A percentile compares a stretch with the other conserved stretches of the same genome.
phyloP scores from a whole-genome alignment of 2,329 filamentous ascomycete species.

The Aaosphaeria arxii region DNA sequence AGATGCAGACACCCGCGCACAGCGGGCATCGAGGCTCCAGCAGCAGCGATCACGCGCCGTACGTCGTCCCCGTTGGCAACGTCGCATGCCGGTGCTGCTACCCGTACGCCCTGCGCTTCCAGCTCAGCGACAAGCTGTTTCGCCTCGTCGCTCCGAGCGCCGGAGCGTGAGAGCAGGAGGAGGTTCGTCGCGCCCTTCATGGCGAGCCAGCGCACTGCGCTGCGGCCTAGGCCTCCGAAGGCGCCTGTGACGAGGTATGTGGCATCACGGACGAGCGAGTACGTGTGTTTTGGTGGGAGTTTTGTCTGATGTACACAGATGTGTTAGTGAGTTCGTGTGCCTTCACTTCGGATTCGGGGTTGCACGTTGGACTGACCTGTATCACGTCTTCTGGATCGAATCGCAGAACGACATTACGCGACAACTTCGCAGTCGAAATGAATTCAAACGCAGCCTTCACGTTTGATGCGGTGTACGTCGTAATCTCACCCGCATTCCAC shows the following conservation, averaged over 20 bases:
- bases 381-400: neutral
- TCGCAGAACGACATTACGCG: slow-evolving; percentile 2
- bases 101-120: neutral
- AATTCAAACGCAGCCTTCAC: too few relatives aligned
- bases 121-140: neutral
- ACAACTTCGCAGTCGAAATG: too few relatives aligned
- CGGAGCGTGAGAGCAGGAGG: slow-evolving; percentile 1
- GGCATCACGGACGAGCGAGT: neutral
- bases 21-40: slow-evolving; percentile 9
- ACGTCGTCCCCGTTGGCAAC: neutral
- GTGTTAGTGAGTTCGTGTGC: too few relatives aligned
- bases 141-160: neutral
- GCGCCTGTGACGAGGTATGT: slow-evolving; percentile 2
- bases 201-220: slow-evolving; percentile 1
- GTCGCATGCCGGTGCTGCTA: neutral
- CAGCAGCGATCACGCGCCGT: neutral
- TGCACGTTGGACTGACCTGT: neutral
- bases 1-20: slow-evolving; percentile 20
- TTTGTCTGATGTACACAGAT: too few relatives aligned
- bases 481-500: too few relatives aligned
- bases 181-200: slow-evolving; percentile 1
- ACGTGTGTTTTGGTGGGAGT: too few relatives aligned
- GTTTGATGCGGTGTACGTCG: too few relatives aligned
- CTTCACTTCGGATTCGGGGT: slow-evolving; percentile 4
- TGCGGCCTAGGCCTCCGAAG: slow-evolving; percentile 1